Conservation (phyloP, 352 stramenopile genomes). For the Pythium biforme region DNA sequence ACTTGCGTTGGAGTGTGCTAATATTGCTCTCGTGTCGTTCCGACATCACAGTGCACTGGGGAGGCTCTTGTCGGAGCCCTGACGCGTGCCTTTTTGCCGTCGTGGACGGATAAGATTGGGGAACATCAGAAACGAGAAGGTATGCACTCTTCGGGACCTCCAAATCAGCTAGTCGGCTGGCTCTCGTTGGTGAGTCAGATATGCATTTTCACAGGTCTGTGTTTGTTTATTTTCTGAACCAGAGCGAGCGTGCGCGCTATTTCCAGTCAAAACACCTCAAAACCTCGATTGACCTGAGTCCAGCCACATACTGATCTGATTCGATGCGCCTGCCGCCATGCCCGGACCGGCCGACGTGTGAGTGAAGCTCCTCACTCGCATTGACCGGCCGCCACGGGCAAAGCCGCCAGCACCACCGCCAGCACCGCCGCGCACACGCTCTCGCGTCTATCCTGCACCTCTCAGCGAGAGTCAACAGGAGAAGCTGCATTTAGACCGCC, state of each 20-base stretch:
- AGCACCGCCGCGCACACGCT: not conserved
- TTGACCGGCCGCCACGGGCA: not conserved
- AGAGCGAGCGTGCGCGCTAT: not conserved
- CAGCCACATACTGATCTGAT: not conserved
- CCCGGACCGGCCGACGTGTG: not conserved
- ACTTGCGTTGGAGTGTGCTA: too few species aligned
- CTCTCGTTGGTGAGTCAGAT: conserved; percentile 3
- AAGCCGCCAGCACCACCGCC: conserved; percentile 3
- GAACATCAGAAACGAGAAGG: too few species aligned
- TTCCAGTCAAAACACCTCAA: not conserved
- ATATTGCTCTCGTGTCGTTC: too few species aligned
- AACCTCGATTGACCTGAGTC: not conserved
- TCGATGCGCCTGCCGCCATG: not conserved
- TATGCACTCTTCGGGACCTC: too few species aligned
- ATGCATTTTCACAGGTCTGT: not conserved
- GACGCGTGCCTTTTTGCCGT: too few species aligned
- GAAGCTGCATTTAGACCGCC: not conserved
- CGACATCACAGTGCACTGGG: too few species aligned
- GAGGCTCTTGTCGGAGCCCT: too few species aligned
- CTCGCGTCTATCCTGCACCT: not conserved
- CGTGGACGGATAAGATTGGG: too few species aligned
- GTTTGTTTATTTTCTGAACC: not conserved
- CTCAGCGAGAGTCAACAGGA: not conserved
- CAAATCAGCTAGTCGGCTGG: not conserved
- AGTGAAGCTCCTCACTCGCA: conserved; percentile 12